Conservation (phyloP, 768 basidiomycete genomes). For the Pulveroboletus sp. region DNA sequence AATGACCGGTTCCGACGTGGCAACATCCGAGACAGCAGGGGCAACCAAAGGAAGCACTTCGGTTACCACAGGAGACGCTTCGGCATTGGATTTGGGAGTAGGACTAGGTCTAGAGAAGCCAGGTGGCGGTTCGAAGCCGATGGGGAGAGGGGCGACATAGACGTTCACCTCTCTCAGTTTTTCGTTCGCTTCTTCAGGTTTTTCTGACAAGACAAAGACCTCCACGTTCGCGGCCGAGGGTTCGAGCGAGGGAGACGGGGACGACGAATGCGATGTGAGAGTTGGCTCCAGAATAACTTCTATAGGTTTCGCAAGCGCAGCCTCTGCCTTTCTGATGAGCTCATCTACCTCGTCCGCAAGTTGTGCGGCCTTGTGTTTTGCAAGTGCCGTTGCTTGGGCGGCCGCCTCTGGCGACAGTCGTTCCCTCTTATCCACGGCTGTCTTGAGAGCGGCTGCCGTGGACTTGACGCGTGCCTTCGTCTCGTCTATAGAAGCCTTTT, state of each 20-base stretch:
- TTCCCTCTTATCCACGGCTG: slow-evolving; percentile 39
- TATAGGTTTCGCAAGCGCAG: slow-evolving; percentile 49
- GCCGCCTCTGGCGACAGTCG: slow-evolving; percentile 22
- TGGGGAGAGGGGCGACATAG: slow-evolving; percentile 73
- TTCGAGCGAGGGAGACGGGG: slow-evolving; percentile 26
- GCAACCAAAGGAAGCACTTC: slow-evolving; percentile 70
- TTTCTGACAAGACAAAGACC: slow-evolving; percentile 22
- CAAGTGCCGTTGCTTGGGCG: slow-evolving; percentile 39
- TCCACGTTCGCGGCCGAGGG: slow-evolving; percentile 23
- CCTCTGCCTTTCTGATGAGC: slow-evolving; percentile 69
- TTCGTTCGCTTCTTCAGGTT: slow-evolving; percentile 4
- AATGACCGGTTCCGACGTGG: slow-evolving; percentile 84
- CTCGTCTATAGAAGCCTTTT: slow-evolving; percentile 36
- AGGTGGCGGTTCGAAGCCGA: slow-evolving; percentile 92
- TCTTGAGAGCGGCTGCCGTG: slow-evolving; percentile 43
- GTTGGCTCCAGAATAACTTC: slow-evolving; percentile 22
- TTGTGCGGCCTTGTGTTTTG: slow-evolving; percentile 42
- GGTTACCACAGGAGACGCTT: slow-evolving; percentile 61
- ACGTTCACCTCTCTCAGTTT: slow-evolving; percentile 21
- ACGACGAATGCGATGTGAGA: slow-evolving; percentile 15
- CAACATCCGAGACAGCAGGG: slow-evolving; percentile 69
- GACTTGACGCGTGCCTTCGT: slow-evolving; percentile 43
- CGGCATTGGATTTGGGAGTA: slow-evolving; percentile 35
- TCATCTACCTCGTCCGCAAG: slow-evolving; percentile 63
- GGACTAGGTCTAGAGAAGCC: slow-evolving; percentile 69